Evolutionary conservation across 1,284 basidiomycete genomes (phyloP), one percentile per base, ranked within the genome.

Genomic region (Moesziomyces sp.): DNA sequence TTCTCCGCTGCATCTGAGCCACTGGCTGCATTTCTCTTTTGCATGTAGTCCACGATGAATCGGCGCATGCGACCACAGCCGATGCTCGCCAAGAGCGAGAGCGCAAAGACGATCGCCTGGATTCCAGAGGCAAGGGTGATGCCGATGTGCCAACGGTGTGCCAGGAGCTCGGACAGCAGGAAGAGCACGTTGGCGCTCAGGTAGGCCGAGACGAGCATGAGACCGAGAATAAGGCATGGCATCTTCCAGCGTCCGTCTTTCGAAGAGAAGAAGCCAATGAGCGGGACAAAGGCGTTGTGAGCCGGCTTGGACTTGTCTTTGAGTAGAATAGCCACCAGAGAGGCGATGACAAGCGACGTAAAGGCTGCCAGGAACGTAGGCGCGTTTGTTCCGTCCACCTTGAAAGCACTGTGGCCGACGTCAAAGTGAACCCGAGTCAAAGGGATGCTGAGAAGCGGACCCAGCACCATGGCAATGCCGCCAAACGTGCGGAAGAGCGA

Each of bases 391-490:
- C 45, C 49, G 33, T 59, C 44, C 10, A 59, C 50, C 24, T 16
- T 10, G 44, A 52, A 59, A 21, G 23, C n/a, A n/a, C 38, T 33
- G 35, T 46, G 23, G n/a, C 50, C 50, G 49, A 59, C 45, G 23
- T 24, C 18, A 24, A 59, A 52, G 24, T 51, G 24, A n/a, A 59
- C 49, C 9, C 49, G 49, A 21, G 50, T 59, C 49, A 59, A 21
- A 24, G 57, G 57, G 21, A 59, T 52, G 57, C 57, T 59, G 50
- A 59, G 57, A 4, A 59, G 18, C 16, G 57, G 57, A 40, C 57
- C 57, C 16, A 59, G 23, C 24, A 52, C 57, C 45, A 59, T 47
- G 13, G 48, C 57, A 18, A 59, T 24, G 18, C 57, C 57, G 24
- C 49, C 57, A 9, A 52, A 46, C 24, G 50, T 52, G 16, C 57